Evolutionary conservation across 495 filamentous ascomycete species (phyloP), one percentile per base, ranked within the genome.

Genomic region (Haplographium delicatum): DNA sequence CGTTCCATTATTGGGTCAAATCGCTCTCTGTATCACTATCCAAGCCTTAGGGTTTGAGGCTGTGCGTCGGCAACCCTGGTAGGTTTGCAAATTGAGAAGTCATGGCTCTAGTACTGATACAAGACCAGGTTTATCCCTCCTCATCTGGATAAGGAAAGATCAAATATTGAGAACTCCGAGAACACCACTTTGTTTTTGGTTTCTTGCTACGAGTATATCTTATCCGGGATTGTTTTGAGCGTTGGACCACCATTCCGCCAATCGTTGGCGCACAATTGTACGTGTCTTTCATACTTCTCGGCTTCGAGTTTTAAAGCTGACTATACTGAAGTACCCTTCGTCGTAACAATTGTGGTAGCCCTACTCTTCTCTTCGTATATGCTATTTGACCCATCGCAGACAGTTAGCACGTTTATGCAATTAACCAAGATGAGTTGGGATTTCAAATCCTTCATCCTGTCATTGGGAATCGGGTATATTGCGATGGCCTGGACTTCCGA

Each of bases 181-280:
- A 96, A 97, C 57, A 94, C 90, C 0, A 78, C 84, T 0, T 69
- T 99, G 15, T 99, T 96, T 68, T 68, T 96, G 38, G 70, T 89
- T 19, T 95, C 88, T 1, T 95, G 88, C 58, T 97, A 87, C 61
- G 91, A 97, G 65, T 99, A 99, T 66, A 91, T 93, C 33, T 72
- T 95, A 27, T 81, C 88, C 1, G 94, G 85, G 11, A 74, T 96
- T 48, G 85, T 97, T 11, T 73, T 97, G 11, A 96, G 85, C 57
- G 87, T 91, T 35, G 94, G 94, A 5, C 78, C 79, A 15, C 94
- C 94, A 7, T 99, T 94, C 67, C 74, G 94, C 42, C 86, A 89
- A 60, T 72, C 81, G 8, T 89, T 95, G 75, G 69, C 70, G 19
- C 71, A 82, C 35, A 99, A 97, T 65, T 75, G 88, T 90, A 64